Conservation (phyloP, 257 asterid genomes). For the Asclepias syriaca region DNA sequence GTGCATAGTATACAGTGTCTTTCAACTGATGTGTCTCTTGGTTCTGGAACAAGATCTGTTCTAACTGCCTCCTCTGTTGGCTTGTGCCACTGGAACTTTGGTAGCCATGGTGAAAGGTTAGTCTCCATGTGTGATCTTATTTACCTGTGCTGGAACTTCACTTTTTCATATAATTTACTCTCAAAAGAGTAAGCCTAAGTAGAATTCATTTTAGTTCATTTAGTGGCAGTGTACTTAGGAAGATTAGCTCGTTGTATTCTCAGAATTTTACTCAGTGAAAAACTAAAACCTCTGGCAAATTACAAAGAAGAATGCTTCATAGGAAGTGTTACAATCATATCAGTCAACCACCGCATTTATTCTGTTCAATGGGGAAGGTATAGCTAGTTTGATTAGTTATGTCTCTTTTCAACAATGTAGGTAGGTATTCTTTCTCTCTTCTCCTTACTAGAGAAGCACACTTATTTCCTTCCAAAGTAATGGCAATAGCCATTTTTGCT, state of each 20-base stretch:
- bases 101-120: conserved; percentile 46
- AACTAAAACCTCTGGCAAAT: neutral
- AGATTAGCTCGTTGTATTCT: neutral
- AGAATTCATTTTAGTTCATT: neutral
- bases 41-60: conserved; percentile 46
- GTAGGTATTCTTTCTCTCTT: neutral
- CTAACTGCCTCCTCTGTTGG: conserved; percentile 91
- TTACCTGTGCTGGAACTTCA: neutral
- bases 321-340: neutral
- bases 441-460: neutral
- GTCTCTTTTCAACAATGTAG: neutral
- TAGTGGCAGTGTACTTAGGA: neutral
- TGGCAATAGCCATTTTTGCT: neutral
- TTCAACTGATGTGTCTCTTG: conserved; percentile 33
- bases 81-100: conserved; percentile 80
- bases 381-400: neutral
- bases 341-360: neutral
- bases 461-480: neutral
- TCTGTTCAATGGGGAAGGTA: neutral
- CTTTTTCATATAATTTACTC: neutral
- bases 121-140: neutral
- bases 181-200: neutral
- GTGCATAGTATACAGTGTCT: conserved; percentile 64
- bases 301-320: neutral
- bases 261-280: neutral